Conservation (phyloP, 768 basidiomycete genomes). For the Amanita rubescens region DNA sequence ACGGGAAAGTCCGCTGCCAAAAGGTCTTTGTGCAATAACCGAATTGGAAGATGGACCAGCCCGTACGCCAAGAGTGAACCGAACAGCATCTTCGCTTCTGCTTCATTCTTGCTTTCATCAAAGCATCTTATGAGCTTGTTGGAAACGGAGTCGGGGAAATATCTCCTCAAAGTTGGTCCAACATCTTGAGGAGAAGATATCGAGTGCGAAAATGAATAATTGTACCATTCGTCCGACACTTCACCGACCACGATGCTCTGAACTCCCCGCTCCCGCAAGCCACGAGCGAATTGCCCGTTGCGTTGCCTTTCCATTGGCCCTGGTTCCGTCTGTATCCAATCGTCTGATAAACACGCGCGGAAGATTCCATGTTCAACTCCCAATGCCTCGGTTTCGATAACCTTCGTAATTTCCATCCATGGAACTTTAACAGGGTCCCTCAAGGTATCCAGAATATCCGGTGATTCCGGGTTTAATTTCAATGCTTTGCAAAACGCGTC, state of each 20-base stretch:
- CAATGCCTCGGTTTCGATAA: slow-evolving; percentile 50
- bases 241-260: slow-evolving; percentile 60
- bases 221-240: slow-evolving; percentile 69
- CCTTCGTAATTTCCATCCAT: slow-evolving; percentile 41
- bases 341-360: slow-evolving; percentile 54
- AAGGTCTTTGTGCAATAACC: slow-evolving; percentile 57
- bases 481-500: slow-evolving; percentile 52
- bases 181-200: slow-evolving; percentile 43
- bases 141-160: slow-evolving; percentile 46
- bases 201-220: slow-evolving; percentile 66
- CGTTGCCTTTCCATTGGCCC: slow-evolving; percentile 67
- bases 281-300: slow-evolving; percentile 48
- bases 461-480: slow-evolving; percentile 42
- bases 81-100: slow-evolving; percentile 39
- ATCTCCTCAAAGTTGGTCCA: slow-evolving; percentile 51
- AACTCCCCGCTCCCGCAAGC: slow-evolving; percentile 49
- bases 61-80: slow-evolving; percentile 54
- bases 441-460: slow-evolving; percentile 41
- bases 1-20: slow-evolving; percentile 50
- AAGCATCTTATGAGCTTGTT: slow-evolving; percentile 39
- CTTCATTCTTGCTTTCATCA: slow-evolving; percentile 29
- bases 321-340: slow-evolving; percentile 47
- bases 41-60: slow-evolving; percentile 63
- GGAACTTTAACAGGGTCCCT: slow-evolving; percentile 42
- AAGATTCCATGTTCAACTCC: slow-evolving; percentile 56